These are phyloP conservation scores for Nematocida ironsii DNA, from an alignment of 371 early-diverging fungal species.

Conservation along the genomic window DNA sequence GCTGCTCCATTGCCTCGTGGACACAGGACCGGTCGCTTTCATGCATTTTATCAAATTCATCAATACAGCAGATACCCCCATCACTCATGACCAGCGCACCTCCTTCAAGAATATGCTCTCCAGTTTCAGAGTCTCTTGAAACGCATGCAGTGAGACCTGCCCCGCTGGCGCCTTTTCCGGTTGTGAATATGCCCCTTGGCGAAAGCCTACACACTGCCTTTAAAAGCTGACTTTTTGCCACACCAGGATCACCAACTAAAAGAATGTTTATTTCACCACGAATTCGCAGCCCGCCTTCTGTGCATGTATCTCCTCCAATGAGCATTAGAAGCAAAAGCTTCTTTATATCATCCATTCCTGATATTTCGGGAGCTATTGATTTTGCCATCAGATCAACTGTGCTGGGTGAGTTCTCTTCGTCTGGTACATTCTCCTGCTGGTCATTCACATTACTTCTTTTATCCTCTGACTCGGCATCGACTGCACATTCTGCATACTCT, in stretches of 20 bases:
- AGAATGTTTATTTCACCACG: slow-evolving; percentile 77
- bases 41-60: slow-evolving; percentile 82
- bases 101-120: slow-evolving; percentile 76
- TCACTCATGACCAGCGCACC: slow-evolving; percentile 77
- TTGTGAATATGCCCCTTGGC: slow-evolving; percentile 71
- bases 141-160: slow-evolving; percentile 76
- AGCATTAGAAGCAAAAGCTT: slow-evolving; percentile 88
- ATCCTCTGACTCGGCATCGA: background rate
- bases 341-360: slow-evolving; percentile 92
- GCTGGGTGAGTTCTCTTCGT: background rate
- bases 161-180: slow-evolving; percentile 76
- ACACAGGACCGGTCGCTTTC: slow-evolving; percentile 87
- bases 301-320: slow-evolving; percentile 92
- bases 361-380: slow-evolving; percentile 89
- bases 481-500: background rate
- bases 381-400: slow-evolving; percentile 73
- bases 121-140: slow-evolving; percentile 74
- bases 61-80: slow-evolving; percentile 76
- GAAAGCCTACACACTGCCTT: slow-evolving; percentile 65
- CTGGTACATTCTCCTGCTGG: slow-evolving; percentile 74
- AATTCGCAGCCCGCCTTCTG: slow-evolving; percentile 79
- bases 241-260: slow-evolving; percentile 79
- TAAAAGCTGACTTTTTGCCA: slow-evolving; percentile 79
- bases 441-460: slow-evolving; percentile 73
- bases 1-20: slow-evolving; percentile 99